Percentiles rank a stretch among this genome's conserved stretches.
These are phyloP conservation scores for Bryoglossum gracile DNA, from an alignment of 495 filamentous ascomycete species.

Conservation along the genomic window DNA sequence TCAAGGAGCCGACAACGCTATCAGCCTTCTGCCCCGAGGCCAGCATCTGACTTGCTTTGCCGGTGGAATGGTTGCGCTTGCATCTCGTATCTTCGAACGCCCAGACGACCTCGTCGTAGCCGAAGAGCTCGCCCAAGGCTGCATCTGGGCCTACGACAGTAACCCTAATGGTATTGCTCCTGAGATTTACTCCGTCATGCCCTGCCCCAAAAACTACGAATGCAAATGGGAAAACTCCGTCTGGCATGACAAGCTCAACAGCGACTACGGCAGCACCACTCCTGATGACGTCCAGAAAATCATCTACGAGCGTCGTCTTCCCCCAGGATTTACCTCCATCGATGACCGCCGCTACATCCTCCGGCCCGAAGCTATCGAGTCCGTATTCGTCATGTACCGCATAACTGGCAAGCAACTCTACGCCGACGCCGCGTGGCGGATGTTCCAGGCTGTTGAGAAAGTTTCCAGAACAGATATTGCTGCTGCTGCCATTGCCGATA, in stretches of 20 bases:
- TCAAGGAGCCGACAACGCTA: slow-evolving; percentile 13
- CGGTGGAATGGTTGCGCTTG: slow-evolving; percentile 78
- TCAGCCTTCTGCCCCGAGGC: slow-evolving; percentile 29
- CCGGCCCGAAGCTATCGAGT: slow-evolving; percentile 57
- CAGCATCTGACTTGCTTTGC: slow-evolving; percentile 62
- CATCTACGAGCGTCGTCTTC: slow-evolving; percentile 41
- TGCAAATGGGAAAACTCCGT: slow-evolving; percentile 20
- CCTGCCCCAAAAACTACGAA: slow-evolving; percentile 17
- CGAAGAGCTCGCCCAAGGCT: slow-evolving; percentile 71
- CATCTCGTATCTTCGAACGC: slow-evolving; percentile 63
- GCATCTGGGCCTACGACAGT: slow-evolving; percentile 74
- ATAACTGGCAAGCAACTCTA: slow-evolving; percentile 47
- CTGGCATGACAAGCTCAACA: slow-evolving; percentile 10
- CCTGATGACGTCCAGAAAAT: slow-evolving; percentile 22
- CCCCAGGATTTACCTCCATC: slow-evolving; percentile 51
- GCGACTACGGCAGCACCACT: not conserved
- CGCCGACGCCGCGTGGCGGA: slow-evolving; percentile 54
- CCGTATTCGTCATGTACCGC: slow-evolving; percentile 54
- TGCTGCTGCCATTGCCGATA: slow-evolving; percentile 36
- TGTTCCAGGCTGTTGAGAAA: slow-evolving; percentile 44
- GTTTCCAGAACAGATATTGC: slow-evolving; percentile 38
- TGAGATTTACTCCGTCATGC: slow-evolving; percentile 48
- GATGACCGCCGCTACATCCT: slow-evolving; percentile 60
- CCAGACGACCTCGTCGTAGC: slow-evolving; percentile 65
- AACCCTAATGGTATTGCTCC: slow-evolving; percentile 68